A percentile compares a stretch with the other conserved stretches of the same genome.
phyloP scores from a whole-genome alignment of 345 rosid species.

The Citrus unshiu region DNA sequence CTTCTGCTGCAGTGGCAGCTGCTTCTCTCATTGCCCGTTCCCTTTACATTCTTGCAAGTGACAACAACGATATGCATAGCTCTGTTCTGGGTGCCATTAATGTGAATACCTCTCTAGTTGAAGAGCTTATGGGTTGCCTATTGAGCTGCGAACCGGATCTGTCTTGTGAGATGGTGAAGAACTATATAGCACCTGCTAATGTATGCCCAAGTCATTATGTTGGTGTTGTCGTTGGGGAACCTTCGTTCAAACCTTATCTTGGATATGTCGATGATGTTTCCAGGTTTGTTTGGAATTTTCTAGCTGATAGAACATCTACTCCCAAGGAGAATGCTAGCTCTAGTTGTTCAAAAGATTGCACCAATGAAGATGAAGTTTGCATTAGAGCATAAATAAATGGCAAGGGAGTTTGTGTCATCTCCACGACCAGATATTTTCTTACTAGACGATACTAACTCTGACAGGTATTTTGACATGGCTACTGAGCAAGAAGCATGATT shows the following conservation, averaged over 20 bases:
- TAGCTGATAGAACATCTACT: slow-evolving; percentile 78
- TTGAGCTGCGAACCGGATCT: slow-evolving; percentile 82
- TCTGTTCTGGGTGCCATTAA: slow-evolving; percentile 55
- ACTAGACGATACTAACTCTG: neutral
- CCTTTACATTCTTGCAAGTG: slow-evolving; percentile 72
- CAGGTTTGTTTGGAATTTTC: slow-evolving; percentile 84
- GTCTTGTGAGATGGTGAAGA: slow-evolving; percentile 76
- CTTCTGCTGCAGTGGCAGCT: slow-evolving; percentile 76
- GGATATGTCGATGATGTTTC: slow-evolving; percentile 64
- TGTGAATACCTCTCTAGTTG: slow-evolving; percentile 68
- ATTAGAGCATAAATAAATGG: slow-evolving; percentile 59
- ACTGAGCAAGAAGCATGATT: neutral
- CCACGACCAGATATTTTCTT: slow-evolving; percentile 71
- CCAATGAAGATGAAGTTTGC: slow-evolving; percentile 55
- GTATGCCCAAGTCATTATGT: slow-evolving; percentile 85
- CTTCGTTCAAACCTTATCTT: slow-evolving; percentile 65
- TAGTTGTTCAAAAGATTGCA: slow-evolving; percentile 62
- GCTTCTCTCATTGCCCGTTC: slow-evolving; percentile 89
- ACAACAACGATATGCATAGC: slow-evolving; percentile 40
- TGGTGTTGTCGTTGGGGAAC: slow-evolving; percentile 82
- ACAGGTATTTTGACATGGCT: neutral
- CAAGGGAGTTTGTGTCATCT: slow-evolving; percentile 67
- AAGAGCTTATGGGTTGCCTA: slow-evolving; percentile 80
- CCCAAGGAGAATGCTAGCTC: slow-evolving; percentile 35
- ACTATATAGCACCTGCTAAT: slow-evolving; percentile 54